phyloP scores from a whole-genome alignment of 192 early-diverging fungal genomes.

The Dissophora ornata region DNA sequence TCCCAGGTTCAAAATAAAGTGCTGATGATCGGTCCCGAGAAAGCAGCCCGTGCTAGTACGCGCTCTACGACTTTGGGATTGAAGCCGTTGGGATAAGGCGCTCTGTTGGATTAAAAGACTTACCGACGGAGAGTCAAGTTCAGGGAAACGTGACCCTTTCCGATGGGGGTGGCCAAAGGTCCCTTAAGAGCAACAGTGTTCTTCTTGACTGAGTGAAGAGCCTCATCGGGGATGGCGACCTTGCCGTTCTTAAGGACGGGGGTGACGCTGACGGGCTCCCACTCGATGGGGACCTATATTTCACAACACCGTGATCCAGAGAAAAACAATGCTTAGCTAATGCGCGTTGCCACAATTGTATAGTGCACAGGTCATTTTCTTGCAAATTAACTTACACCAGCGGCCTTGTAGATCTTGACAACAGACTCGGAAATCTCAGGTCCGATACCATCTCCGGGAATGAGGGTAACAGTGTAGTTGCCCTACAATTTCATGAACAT shows the following conservation, averaged over 20 bases:
- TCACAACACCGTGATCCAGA: no score
- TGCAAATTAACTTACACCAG: conserved; percentile 67
- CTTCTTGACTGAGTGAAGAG: conserved; percentile 89
- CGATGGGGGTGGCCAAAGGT: conserved; percentile 97
- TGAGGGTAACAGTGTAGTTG: conserved; percentile 91
- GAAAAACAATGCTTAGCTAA: no score
- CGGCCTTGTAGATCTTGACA: conserved; percentile 90
- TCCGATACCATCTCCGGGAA: conserved; percentile 98
- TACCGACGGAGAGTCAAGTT: conserved; percentile 81
- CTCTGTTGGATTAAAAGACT: conserved; percentile 6
- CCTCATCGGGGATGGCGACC: conserved; percentile 94
- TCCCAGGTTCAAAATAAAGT: background rate
- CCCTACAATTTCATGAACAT: conserved; percentile 53
- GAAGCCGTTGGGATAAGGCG: no score
- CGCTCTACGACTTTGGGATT: no score
- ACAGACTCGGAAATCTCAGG: conserved; percentile 97
- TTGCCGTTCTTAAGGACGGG: conserved; percentile 92
- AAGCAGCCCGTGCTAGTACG: no score
- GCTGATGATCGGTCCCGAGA: no score
- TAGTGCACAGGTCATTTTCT: no score
- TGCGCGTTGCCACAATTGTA: no score
- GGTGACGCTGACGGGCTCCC: conserved; percentile 96
- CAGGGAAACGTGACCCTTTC: conserved; percentile 99
- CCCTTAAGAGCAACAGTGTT: conserved; percentile 98
- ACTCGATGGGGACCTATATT: conserved; percentile 93